A percentile compares a stretch with the other conserved stretches of the same genome.
Conservation (phyloP, 345 rosid genomes). For the Theobroma cacao region DNA sequence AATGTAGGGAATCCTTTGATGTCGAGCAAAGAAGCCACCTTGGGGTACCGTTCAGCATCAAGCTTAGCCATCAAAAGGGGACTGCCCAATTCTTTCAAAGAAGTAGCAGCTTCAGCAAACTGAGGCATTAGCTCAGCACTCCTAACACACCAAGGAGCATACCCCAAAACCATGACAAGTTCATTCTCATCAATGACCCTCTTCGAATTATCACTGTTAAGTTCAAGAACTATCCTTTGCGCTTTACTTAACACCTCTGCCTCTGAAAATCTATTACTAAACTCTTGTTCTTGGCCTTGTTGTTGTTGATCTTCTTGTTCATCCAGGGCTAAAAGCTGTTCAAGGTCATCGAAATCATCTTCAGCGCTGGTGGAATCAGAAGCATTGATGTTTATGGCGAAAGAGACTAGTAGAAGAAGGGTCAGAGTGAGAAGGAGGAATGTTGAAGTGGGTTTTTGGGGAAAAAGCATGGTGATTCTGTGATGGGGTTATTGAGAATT, state of each 20-base stretch:
- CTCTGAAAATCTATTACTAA: conserved; percentile 38
- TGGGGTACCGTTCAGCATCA: conserved; percentile 74
- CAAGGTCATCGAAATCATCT: conserved; percentile 37
- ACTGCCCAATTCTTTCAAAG: conserved; percentile 60
- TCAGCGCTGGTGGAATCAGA: conserved; percentile 25
- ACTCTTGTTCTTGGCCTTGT: conserved; percentile 24
- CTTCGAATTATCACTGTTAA: conserved; percentile 50
- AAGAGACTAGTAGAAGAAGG: conserved; percentile 38
- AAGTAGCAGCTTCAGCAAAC: conserved; percentile 78
- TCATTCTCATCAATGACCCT: conserved; percentile 51
- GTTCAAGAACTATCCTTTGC: conserved; percentile 74
- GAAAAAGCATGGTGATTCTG: conserved; percentile 21
- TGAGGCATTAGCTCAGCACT: conserved; percentile 94
- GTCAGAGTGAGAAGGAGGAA: conserved; percentile 38
- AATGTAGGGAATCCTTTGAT: conserved; percentile 82
- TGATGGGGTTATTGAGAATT: not conserved
- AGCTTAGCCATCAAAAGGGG: conserved; percentile 73
- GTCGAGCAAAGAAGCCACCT: conserved; percentile 56
- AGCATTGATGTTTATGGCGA: conserved; percentile 24
- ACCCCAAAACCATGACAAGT: conserved; percentile 73
- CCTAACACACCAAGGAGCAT: conserved; percentile 84
- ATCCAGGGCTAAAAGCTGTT: conserved; percentile 67
- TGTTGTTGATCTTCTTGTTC: conserved; percentile 39
- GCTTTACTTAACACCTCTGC: conserved; percentile 76
- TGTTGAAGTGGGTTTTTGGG: conserved; percentile 42